Conservation (phyloP, 495 filamentous ascomycete genomes). For the Daldinia decipiens region DNA sequence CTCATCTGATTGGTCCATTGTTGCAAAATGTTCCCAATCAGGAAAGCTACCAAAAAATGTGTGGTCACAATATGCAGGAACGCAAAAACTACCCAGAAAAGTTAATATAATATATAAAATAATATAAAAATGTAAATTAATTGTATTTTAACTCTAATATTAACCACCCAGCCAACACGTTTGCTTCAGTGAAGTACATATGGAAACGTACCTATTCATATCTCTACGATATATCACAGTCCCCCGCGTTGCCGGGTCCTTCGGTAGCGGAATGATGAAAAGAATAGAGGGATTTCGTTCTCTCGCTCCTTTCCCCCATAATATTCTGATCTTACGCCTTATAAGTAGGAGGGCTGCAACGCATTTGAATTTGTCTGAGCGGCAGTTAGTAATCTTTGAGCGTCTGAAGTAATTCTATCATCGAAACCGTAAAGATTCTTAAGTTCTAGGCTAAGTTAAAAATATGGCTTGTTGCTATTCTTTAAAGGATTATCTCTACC, state of each 20-base stretch:
- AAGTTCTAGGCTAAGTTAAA: no score
- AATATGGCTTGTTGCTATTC: no score
- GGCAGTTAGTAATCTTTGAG: no score
- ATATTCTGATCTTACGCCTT: neutral
- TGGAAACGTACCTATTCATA: no score
- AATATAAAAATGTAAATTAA: neutral
- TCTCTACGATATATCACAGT: no score
- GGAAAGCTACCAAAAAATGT: constrained; percentile 21
- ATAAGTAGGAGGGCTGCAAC: neutral
- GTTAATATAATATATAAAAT: neutral
- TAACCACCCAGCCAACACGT: neutral
- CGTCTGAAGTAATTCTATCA: neutral
- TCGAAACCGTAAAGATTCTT: no score
- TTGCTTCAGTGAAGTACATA: neutral
- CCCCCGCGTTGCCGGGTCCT: no score
- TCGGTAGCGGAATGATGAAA: no score
- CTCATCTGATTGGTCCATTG: constrained; percentile 22
- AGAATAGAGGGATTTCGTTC: no score
- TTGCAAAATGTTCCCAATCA: constrained; percentile 27
- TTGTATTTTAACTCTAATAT: neutral
- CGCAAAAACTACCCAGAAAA: neutral
- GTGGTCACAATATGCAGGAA: neutral
- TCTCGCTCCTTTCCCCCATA: no score
- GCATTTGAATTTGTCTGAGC: neutral
- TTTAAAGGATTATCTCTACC: no score